A percentile compares a stretch with the other conserved stretches of the same genome.
Conservation (phyloP, 495 filamentous ascomycete species). For the Aspergillus campestris region DNA sequence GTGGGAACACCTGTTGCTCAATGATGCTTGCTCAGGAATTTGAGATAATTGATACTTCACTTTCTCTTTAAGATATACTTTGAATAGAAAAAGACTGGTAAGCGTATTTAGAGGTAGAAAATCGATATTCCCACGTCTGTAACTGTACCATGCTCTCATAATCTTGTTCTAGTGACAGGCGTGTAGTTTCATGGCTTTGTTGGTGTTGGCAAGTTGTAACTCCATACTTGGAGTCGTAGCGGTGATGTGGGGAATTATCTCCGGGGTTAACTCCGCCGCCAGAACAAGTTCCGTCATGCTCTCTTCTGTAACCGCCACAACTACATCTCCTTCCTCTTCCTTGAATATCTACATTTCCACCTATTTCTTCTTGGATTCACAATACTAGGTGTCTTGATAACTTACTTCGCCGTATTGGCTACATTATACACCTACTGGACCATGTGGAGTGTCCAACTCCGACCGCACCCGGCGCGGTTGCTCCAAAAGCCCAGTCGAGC, state of each 20-base stretch:
- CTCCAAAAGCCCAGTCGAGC: constrained; percentile 18
- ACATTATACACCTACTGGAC: not conserved
- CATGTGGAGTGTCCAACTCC: constrained; percentile 29
- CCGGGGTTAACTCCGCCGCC: constrained; percentile 28
- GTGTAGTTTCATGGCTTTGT: too few relatives aligned
- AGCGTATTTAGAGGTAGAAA: too few relatives aligned
- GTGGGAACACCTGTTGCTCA: too few relatives aligned
- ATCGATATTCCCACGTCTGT: too few relatives aligned
- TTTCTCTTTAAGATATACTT: too few relatives aligned
- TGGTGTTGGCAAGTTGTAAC: not conserved
- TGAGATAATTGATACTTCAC: too few relatives aligned
- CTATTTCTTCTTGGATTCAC: not conserved
- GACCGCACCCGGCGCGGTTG: constrained; percentile 13
- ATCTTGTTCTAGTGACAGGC: too few relatives aligned
- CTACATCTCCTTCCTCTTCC: not conserved
- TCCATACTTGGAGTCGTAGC: not conserved
- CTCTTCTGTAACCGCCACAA: not conserved
- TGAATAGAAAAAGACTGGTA: too few relatives aligned
- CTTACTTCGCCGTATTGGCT: not conserved
- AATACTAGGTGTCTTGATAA: not conserved
- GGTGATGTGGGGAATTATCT: constrained; percentile 18
- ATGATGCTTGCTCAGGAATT: too few relatives aligned
- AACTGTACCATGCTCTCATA: too few relatives aligned
- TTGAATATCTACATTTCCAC: constrained; percentile 19
- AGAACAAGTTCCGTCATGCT: not conserved